Base-by-base conservation (phyloP, 2,329 filamentous ascomycete genomes). In the Paecilomyces niveus region DNA sequence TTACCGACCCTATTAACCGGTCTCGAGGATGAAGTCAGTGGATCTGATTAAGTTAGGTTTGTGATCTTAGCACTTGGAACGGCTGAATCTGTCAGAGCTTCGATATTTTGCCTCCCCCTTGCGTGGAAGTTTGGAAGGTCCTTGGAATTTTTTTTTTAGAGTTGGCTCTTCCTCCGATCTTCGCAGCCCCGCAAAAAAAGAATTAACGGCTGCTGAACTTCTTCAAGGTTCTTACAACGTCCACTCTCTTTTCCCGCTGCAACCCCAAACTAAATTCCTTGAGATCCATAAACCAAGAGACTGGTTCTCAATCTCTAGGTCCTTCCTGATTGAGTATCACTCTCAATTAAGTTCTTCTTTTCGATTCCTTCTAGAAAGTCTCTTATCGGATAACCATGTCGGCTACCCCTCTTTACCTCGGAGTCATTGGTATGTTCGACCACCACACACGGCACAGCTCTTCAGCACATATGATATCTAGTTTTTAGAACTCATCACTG, bases 341-440 rank as follows among this genome's bases (percentile, higher is more conserved):
- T 45, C 15, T 21, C 39, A 45, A 45, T 45, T 45, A 13, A n/a
- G 15, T n/a, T 45, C 7, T 6, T 45, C 59, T 52, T 22, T 15
- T 53, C 29, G 11, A 11, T 57, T 51, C 26, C 26, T 35, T 52
- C 18, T 39, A 18, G 39, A 21, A 45, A 45, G n/a, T 45, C 39
- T 45, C 39, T 45, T 45, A 45, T 45, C 39, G n/a, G 39, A 45
- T 21, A 49, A 69, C 35, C 49, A 74, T 73, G 67, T 67, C 73
- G 24, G 60, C 59, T 58, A 72, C 65, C 62, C 68, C 71, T 54
- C 69, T 77, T 66, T 77, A 75, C 63, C 72, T 77, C 59, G 75
- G 74, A 64, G 70, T 77, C 61, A 70, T 77, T 57, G 75, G 75
- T 76, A 65, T 39, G 68, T 63, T 18, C 39, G 13, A 18, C 39